phyloP scores from a whole-genome alignment of 805 yeast genomes.

The Ogataea pini region DNA sequence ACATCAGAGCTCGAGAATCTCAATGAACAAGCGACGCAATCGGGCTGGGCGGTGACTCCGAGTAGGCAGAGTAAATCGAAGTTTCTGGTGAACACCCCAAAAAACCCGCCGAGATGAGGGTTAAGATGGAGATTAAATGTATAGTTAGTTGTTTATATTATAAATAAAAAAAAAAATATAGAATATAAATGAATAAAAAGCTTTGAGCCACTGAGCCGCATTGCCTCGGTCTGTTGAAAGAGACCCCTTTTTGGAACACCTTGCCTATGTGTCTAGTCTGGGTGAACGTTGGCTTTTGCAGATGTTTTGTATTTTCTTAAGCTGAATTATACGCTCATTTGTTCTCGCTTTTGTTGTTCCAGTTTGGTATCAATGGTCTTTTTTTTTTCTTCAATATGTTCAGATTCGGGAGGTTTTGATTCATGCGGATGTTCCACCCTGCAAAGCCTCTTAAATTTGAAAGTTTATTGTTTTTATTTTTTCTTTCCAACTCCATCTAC shows the following conservation, averaged over 20 bases:
- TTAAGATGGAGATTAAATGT: background rate
- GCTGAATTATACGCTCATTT: too few species aligned
- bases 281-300: too few species aligned
- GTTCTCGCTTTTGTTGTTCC: too few species aligned
- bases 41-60: conserved; percentile 1
- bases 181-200: background rate
- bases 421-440: conserved; percentile 6
- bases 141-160: too few species aligned
- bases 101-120: conserved; percentile 26
- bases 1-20: conserved; percentile 6
- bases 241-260: too few species aligned
- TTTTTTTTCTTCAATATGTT: too few species aligned
- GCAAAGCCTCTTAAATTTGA: background rate
- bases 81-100: conserved; percentile 28
- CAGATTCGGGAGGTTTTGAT: background rate
- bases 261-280: too few species aligned
- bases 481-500: too few species aligned
- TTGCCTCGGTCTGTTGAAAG: background rate
- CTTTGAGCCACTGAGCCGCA: background rate
- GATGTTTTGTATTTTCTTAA: too few species aligned
- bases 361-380: too few species aligned
- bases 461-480: background rate
- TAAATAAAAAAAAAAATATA: too few species aligned
- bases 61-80: conserved; percentile 14
- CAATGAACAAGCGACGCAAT: conserved; percentile 8